Percentiles rank a stretch among this genome's conserved stretches.
Conservation (phyloP, 1,139 yeast species). For the Barnettozyma hawaiiensis region DNA sequence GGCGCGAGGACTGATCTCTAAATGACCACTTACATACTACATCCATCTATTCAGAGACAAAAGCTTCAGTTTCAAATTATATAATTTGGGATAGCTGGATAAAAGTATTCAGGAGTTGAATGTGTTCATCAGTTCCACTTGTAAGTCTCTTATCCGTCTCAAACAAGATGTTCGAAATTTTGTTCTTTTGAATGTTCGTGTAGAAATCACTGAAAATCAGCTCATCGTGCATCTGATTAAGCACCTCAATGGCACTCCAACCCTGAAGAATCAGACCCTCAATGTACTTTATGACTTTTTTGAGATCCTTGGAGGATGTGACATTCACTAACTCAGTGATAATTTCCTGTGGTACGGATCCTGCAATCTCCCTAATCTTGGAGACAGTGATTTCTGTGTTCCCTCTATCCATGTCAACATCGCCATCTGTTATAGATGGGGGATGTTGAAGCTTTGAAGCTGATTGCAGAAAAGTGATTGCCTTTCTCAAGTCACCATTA, state of each 20-base stretch:
- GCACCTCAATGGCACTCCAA: conserved; percentile 79
- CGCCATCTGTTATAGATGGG: conserved; percentile 22
- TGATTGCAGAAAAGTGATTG: conserved; percentile 86
- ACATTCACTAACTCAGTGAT: conserved; percentile 39
- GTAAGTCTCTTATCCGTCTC: conserved; percentile 70
- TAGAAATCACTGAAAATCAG: conserved; percentile 55
- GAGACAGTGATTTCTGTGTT: conserved; percentile 35
- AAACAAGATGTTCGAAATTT: conserved; percentile 59
- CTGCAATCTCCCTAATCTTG: conserved; percentile 72
- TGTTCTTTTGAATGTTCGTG: conserved; percentile 53
- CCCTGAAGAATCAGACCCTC: conserved; percentile 63
- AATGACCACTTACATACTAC: too few relatives aligned
- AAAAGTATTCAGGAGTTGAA: conserved; percentile 70
- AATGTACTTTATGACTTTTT: conserved; percentile 42
- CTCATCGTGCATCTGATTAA: conserved; percentile 74
- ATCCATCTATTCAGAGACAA: neutral
- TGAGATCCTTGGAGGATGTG: conserved; percentile 35
- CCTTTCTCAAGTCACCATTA: conserved; percentile 87
- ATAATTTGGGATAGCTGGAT: conserved; percentile 48
- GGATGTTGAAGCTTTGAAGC: conserved; percentile 55
- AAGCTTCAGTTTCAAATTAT: conserved; percentile 12
- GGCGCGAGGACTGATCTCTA: too few relatives aligned
- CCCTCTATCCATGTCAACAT: conserved; percentile 16
- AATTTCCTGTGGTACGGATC: conserved; percentile 62
- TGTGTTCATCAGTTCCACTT: conserved; percentile 88